These are phyloP conservation scores for Lantana camara DNA, from an alignment of 257 asterid species.

Conservation along the genomic window DNA sequence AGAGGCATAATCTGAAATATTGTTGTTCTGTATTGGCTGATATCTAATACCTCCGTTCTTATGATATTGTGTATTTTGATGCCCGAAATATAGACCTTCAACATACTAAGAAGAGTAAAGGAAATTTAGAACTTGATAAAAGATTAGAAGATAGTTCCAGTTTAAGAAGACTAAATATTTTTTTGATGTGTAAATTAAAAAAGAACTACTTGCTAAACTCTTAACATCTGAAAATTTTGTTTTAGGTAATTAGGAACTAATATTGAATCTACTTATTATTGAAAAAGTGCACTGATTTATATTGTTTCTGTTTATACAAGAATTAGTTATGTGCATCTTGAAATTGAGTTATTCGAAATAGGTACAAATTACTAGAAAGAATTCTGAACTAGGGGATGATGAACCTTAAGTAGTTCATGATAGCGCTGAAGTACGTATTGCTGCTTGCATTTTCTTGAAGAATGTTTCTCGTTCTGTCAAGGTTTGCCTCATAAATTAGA, in stretches of 20 bases:
- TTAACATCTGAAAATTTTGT: background rate
- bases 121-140: background rate
- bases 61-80: background rate
- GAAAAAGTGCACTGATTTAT: background rate
- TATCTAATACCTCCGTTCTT: no score
- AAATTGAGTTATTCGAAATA: background rate
- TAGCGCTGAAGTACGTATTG: constrained; percentile 78
- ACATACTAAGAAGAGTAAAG: background rate
- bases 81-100: background rate
- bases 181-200: background rate
- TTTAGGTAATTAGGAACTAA: background rate
- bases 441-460: constrained; percentile 83
- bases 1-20: background rate
- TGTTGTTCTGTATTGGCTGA: no score
- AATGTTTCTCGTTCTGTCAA: constrained; percentile 85
- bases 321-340: background rate
- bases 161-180: no score
- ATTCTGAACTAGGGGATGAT: no score
- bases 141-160: no score
- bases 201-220: background rate
- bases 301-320: background rate
- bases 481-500: constrained; percentile 50
- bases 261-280: background rate
- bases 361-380: background rate
- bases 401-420: constrained; percentile 72